phyloP scores from a whole-genome alignment of 768 basidiomycete species.

The Suillus bovinus region DNA sequence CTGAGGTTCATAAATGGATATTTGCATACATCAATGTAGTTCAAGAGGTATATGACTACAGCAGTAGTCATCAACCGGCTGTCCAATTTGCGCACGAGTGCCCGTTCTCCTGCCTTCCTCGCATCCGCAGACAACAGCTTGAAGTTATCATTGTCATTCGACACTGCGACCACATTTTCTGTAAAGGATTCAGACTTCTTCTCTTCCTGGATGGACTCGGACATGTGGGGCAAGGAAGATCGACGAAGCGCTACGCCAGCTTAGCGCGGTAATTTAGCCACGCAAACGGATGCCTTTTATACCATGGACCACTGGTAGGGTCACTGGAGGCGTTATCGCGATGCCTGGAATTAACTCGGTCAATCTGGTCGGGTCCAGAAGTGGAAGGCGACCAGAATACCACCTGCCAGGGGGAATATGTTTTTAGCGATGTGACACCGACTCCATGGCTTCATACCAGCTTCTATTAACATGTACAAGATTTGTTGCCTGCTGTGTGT shows the following conservation, averaged over 20 bases:
- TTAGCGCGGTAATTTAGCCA: neutral
- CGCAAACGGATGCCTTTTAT: neutral
- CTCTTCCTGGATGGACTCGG: neutral
- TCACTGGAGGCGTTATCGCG: neutral
- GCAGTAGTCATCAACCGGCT: slow-evolving; percentile 29
- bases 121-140: slow-evolving; percentile 13
- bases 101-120: slow-evolving; percentile 22
- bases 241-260: neutral
- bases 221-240: slow-evolving; percentile 13
- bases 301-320: neutral
- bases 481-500: neutral
- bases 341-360: slow-evolving; percentile 1
- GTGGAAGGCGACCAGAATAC: neutral
- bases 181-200: slow-evolving; percentile 15
- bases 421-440: neutral
- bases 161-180: slow-evolving; percentile 9
- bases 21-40: slow-evolving; percentile 26
- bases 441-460: neutral
- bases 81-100: slow-evolving; percentile 29
- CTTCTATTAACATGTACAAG: neutral
- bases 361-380: neutral
- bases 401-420: neutral
- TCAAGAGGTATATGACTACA: slow-evolving; percentile 26
- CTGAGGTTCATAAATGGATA: neutral
- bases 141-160: slow-evolving; percentile 12